phyloP scores from a whole-genome alignment of 306 rosid genomes.

The Bauhinia variegata region DNA sequence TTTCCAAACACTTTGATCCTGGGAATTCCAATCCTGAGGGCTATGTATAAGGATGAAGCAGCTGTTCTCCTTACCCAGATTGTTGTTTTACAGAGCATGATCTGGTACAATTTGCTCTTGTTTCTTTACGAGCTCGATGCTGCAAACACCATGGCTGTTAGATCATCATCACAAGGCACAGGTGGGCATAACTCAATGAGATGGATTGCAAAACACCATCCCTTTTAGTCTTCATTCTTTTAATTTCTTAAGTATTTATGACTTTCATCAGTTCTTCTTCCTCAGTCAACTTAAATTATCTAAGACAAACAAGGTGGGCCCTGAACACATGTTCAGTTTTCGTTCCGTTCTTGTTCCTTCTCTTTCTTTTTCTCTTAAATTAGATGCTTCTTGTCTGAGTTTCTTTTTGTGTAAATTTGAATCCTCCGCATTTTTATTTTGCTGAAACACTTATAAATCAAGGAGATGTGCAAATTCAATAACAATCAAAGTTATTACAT shows the following conservation, averaged over 20 bases:
- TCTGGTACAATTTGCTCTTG: conserved; percentile 81
- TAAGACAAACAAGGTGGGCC: conserved; percentile 43
- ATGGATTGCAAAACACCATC: not conserved
- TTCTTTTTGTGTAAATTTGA: not conserved
- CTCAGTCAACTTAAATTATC: conserved; percentile 39
- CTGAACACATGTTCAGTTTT: conserved; percentile 24
- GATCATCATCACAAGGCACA: conserved; percentile 61
- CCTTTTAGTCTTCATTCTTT: conserved; percentile 19
- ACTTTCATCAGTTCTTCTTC: conserved; percentile 34
- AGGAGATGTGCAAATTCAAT: too few species aligned
- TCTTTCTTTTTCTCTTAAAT: conserved; percentile 32
- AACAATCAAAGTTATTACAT: too few species aligned
- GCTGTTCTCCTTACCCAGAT: conserved; percentile 66
- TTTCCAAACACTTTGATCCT: conserved; percentile 93
- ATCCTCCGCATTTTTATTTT: conserved; percentile 12
- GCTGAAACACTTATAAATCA: not conserved
- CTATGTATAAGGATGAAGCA: conserved; percentile 82
- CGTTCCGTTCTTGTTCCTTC: conserved; percentile 7
- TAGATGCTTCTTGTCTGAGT: conserved; percentile 30
- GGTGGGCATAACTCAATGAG: conserved; percentile 48
- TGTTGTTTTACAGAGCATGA: conserved; percentile 81
- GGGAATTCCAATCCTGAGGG: conserved; percentile 84
- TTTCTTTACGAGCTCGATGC: conserved; percentile 81
- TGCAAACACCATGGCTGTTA: conserved; percentile 59
- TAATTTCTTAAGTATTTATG: conserved; percentile 17